Evolutionary conservation across 23 red algal species (phyloP).

Genomic region (Gracilaria vermiculophylla): DNA sequence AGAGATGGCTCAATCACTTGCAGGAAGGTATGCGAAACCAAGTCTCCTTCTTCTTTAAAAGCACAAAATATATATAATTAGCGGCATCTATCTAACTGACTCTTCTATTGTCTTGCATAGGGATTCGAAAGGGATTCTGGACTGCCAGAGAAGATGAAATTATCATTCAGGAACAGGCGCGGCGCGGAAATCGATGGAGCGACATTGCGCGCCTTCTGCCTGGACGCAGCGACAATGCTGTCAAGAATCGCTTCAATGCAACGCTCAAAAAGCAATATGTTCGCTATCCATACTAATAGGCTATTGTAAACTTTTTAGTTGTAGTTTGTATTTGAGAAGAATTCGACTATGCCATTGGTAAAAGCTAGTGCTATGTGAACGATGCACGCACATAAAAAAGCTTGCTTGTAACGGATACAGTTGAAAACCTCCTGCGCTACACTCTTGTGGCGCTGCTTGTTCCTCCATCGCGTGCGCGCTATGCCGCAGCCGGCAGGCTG

Average conservation of each 20-base stretch:
- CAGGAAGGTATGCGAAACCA: slow-evolving; percentile 31
- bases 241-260: slow-evolving; percentile 90
- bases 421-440: too few relatives aligned
- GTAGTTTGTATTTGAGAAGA: too few relatives aligned
- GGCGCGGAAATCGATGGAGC: slow-evolving; percentile 81
- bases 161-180: slow-evolving; percentile 50
- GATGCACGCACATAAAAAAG: too few relatives aligned
- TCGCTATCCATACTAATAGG: background rate
- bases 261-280: slow-evolving; percentile 29
- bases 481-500: background rate
- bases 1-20: slow-evolving; percentile 93
- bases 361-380: too few relatives aligned
- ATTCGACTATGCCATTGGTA: too few relatives aligned
- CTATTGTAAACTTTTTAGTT: background rate
- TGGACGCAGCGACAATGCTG: slow-evolving; percentile 77
- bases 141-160: slow-evolving; percentile 60
- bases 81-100: background rate
- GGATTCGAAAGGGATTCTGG: slow-evolving; percentile 50
- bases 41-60: too few relatives aligned
- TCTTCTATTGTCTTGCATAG: background rate
- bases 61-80: too few relatives aligned
- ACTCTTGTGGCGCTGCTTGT: too few relatives aligned
- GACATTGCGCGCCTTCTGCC: slow-evolving; percentile 57
- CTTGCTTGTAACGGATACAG: too few relatives aligned
- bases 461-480: too few relatives aligned